Evolutionary conservation across 148 eudicot genomes (phyloP).

Genomic region (Arbutus unedo): DNA sequence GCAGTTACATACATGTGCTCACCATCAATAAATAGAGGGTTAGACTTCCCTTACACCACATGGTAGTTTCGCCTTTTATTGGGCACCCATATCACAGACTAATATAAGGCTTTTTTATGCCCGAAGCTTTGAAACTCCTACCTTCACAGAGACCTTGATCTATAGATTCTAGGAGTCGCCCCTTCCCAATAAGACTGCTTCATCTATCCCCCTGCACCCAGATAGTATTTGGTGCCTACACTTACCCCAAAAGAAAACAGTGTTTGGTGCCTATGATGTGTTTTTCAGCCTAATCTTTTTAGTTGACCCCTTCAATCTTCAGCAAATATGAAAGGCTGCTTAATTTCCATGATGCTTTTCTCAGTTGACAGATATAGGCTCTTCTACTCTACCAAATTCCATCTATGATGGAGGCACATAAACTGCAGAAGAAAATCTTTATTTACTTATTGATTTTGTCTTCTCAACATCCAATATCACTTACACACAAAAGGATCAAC

Average conservation of each 20-base stretch:
- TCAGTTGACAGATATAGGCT: neutral
- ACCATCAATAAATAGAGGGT: neutral
- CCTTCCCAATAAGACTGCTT: neutral
- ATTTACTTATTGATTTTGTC: slow-evolving; percentile 1
- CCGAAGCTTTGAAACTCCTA: neutral
- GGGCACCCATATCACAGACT: no score
- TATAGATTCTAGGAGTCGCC: neutral
- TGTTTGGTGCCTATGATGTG: neutral
- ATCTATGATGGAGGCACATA: neutral
- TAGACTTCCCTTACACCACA: neutral
- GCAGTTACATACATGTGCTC: neutral
- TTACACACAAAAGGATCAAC: neutral
- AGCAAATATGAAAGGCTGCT: slow-evolving; percentile 2
- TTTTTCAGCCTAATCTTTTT: neutral
- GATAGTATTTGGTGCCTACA: neutral
- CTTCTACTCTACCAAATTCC: neutral
- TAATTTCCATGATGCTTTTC: neutral
- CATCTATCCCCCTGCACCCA: neutral
- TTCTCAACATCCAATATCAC: neutral
- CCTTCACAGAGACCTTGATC: neutral
- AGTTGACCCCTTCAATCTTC: neutral
- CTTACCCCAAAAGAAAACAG: neutral
- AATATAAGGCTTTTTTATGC: neutral
- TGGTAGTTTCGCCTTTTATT: neutral
- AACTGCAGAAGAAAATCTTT: neutral